phyloP scores from a whole-genome alignment of 352 stramenopile species.

The Pythium aphanidermatum region DNA sequence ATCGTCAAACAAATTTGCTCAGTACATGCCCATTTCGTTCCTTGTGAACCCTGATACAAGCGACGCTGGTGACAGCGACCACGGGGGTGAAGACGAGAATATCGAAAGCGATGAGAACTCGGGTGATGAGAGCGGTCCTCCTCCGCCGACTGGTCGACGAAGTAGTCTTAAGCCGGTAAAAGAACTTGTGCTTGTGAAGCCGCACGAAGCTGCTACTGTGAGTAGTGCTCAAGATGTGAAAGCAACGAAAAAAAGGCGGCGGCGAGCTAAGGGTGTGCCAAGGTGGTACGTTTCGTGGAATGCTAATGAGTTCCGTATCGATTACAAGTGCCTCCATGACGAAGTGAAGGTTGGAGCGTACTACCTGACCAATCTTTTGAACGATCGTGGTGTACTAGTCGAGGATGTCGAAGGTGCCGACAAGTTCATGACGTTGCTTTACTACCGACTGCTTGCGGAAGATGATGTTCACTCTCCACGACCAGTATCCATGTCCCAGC shows the following conservation, averaged over 20 bases:
- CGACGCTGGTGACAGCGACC: constrained; percentile 58
- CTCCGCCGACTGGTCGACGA: constrained; percentile 2
- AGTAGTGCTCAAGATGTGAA: constrained; percentile 25
- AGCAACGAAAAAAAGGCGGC: constrained; percentile 67
- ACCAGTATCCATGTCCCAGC: constrained; percentile 4
- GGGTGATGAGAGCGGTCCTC: constrained; percentile 34
- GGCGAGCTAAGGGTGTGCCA: constrained; percentile 55
- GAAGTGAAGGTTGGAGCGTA: constrained; percentile 84
- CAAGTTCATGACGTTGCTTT: constrained; percentile 84
- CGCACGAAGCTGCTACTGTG: constrained; percentile 18
- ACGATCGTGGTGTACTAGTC: constrained; percentile 70
- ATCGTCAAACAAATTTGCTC: constrained; percentile 72
- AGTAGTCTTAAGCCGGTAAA: constrained; percentile 27
- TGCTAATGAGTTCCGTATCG: constrained; percentile 77
- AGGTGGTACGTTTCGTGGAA: constrained; percentile 85
- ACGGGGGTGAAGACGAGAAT: constrained; percentile 46
- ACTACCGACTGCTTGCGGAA: constrained; percentile 78
- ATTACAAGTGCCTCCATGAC: constrained; percentile 63
- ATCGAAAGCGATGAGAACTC: constrained; percentile 66
- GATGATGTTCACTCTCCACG: constrained; percentile 19
- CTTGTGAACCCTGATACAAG: constrained; percentile 68
- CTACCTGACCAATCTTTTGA: constrained; percentile 75
- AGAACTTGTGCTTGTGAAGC: constrained; percentile 14
- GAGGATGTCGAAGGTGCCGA: constrained; percentile 74
- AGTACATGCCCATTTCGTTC: constrained; percentile 76